Evolutionary conservation across 2,329 filamentous ascomycete genomes (phyloP), one percentile per base, ranked within the genome.

Genomic region (Atkinsonella hypoxylon): DNA sequence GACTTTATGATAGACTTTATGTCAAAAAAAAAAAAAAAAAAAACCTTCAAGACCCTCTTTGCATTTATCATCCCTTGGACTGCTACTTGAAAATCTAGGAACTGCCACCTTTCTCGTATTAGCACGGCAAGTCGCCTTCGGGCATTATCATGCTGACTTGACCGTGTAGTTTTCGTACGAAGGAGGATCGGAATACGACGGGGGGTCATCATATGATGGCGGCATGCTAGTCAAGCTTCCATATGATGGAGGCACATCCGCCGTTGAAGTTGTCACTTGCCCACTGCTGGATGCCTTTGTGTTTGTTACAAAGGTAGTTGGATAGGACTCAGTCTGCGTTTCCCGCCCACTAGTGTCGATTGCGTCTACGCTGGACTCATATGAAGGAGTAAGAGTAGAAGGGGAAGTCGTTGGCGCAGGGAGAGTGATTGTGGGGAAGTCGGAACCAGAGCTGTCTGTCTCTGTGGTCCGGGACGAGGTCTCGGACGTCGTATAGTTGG

Each of bases 131-230:
- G 26, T 8, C 26, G 26, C 8, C 26, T 26, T 26, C 26, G 26
- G 8, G 26, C 26, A 26, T 26, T 8, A 26, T 26, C 8, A 49
- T 3, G 3, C 34, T 15, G 18, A 15, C 13, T 50, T 39, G 48
- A 40, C 41, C 18, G 38, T 22, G n/a, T n/a, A 22, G 12, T 42
- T 36, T 11, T 22, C 51, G 13, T 53, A 47, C 0, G 51, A 47
- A 11, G 51, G 51, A 7, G 38, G 43, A 4, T 48, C 32, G 12
- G 46, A 40, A 30, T 49, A 52, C 30, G 50, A 42, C 11, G 50
- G 50, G 15, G 42, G 50, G 11, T 46, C 47, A 11, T 13, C 15
- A 32, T 50, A 49, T 12, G 47, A 47, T 10, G 50, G 50, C 15
- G 46, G 45, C 22, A 22, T 13, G 17, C 18, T 40, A 11, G 48